Evolutionary conservation across 1,284 basidiomycete species (phyloP).

Genomic region (Rhodotorula sp.): DNA sequence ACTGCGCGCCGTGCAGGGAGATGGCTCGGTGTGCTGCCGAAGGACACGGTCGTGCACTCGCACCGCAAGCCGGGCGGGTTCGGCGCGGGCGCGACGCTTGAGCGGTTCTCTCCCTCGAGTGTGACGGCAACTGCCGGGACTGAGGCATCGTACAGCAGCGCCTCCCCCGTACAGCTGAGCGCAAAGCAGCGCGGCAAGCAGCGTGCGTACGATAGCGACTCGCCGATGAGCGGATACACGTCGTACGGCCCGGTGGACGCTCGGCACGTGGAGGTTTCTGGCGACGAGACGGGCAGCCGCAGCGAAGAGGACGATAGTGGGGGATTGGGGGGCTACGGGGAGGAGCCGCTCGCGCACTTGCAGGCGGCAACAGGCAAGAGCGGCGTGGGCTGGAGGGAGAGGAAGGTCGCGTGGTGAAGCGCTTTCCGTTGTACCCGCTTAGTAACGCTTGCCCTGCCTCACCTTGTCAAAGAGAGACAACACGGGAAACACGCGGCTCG

Average conservation of each 20-base stretch:
- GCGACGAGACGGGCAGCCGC: not conserved
- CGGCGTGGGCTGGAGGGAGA: not conserved
- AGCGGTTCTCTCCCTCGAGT: not conserved
- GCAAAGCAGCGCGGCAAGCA: not conserved
- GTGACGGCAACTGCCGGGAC: not conserved
- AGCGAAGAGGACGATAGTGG: not conserved
- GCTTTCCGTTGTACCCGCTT: not conserved
- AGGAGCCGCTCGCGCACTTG: too few relatives aligned
- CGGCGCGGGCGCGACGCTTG: slow-evolving; percentile 8
- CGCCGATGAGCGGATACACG: not conserved
- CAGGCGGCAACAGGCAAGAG: too few relatives aligned
- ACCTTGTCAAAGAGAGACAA: not conserved
- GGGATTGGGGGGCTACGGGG: not conserved
- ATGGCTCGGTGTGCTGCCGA: slow-evolving; percentile 18
- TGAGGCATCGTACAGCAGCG: not conserved
- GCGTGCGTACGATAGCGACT: not conserved
- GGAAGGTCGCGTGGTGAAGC: not conserved
- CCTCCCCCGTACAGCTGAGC: not conserved
- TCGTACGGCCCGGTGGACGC: not conserved
- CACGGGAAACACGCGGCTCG: not conserved
- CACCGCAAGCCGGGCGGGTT: not conserved
- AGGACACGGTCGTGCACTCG: not conserved
- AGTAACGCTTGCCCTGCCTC: not conserved
- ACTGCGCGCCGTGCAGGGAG: not conserved
- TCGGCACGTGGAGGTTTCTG: not conserved